Evolutionary conservation across 73 alveolate species (phyloP).

Genomic region (Tetrahymena thermophila): DNA sequence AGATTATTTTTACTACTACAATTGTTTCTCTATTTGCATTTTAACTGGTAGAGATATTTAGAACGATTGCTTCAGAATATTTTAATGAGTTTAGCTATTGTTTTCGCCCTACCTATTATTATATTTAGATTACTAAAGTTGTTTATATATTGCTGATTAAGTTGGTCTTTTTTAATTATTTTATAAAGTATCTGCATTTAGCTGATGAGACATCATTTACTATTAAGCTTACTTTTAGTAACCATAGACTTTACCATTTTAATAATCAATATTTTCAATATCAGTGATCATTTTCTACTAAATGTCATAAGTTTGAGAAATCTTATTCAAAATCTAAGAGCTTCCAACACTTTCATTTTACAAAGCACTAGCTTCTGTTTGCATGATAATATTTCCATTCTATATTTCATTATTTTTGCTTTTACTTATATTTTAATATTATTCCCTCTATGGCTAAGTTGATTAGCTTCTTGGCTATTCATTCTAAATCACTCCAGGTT

Average conservation of each 20-base stretch:
- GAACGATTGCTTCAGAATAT: background rate
- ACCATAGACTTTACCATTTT: background rate
- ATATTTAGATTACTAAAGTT: background rate
- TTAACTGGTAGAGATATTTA: background rate
- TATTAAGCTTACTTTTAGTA: background rate
- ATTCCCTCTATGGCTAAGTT: background rate
- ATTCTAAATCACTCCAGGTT: background rate
- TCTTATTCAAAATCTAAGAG: background rate
- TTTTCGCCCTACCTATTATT: background rate
- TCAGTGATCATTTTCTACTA: background rate
- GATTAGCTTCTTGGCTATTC: background rate
- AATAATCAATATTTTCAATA: background rate
- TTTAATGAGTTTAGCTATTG: background rate
- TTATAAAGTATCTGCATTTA: background rate
- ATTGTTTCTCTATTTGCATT: background rate
- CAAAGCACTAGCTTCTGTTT: background rate
- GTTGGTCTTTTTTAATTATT: background rate
- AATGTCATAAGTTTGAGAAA: background rate
- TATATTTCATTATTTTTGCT: background rate
- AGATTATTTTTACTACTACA: background rate
- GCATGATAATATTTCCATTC: background rate
- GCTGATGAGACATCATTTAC: background rate
- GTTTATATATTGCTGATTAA: background rate
- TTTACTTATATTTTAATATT: background rate
- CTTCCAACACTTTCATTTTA: background rate